Conservation (phyloP, 1,139 yeast species). For the Keqinozyma sinolaborantium region DNA sequence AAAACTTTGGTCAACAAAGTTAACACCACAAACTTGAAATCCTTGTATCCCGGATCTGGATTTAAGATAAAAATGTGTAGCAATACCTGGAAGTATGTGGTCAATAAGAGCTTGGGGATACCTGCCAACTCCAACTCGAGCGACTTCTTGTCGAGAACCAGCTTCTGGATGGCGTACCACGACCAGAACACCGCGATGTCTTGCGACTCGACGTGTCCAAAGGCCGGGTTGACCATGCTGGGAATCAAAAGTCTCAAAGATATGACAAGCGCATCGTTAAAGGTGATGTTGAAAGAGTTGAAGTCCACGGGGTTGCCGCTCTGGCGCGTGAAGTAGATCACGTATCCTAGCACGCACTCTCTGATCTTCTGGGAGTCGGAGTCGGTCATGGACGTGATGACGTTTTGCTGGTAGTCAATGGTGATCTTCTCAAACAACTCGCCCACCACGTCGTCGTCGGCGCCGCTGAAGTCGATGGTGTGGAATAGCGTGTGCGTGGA, state of each 20-base stretch:
- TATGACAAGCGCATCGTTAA: constrained; percentile 31
- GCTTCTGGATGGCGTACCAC: constrained; percentile 35
- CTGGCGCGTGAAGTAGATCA: constrained; percentile 23
- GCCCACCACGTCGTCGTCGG: constrained; percentile 23
- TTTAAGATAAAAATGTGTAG: constrained; percentile 20
- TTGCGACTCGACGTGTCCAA: constrained; percentile 18
- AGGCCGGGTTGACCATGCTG: constrained; percentile 27
- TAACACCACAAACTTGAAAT: constrained; percentile 28
- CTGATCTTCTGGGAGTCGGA: constrained; percentile 18
- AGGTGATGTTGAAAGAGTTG: constrained; percentile 14
- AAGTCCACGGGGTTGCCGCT: neutral
- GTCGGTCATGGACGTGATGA: constrained; percentile 23
- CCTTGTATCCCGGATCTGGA: constrained; percentile 7
- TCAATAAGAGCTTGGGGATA: constrained; percentile 28
- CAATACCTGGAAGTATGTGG: constrained; percentile 32
- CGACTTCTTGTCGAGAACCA: constrained; percentile 12
- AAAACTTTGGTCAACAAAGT: constrained; percentile 56
- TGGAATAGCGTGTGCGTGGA: constrained; percentile 25
- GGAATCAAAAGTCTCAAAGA: constrained; percentile 36
- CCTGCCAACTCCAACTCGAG: constrained; percentile 28
- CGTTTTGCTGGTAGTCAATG: constrained; percentile 30
- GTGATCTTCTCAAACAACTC: constrained; percentile 32
- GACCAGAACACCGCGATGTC: constrained; percentile 37
- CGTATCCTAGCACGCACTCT: constrained; percentile 28
- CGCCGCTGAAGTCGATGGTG: constrained; percentile 17